phyloP scores from a whole-genome alignment of 2,329 filamentous ascomycete genomes.

The Sarocladiaceae sp. region DNA sequence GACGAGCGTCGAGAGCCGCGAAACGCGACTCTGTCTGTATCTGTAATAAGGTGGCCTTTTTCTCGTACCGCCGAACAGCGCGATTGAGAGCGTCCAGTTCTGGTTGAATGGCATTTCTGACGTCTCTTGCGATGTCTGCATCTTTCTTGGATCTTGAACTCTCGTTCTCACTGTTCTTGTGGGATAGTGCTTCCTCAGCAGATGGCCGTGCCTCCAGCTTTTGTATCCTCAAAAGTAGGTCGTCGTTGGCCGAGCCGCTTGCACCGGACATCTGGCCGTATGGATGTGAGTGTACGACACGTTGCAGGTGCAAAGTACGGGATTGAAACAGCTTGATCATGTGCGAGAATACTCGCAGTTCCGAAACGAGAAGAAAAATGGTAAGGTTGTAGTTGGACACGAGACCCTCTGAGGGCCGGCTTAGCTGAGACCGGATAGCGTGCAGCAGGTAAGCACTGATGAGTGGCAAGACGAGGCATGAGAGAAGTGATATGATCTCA shows the following conservation, averaged over 20 bases:
- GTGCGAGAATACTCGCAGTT: constrained; percentile 78
- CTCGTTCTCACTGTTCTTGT: constrained; percentile 26
- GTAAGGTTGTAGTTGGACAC: constrained; percentile 91
- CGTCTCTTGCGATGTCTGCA: constrained; percentile 47
- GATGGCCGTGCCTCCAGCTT: constrained; percentile 57
- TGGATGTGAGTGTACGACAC: constrained; percentile 57
- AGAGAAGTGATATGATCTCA: constrained; percentile 68
- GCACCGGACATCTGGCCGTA: constrained; percentile 21
- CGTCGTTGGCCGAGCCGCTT: constrained; percentile 35
- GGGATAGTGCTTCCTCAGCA: constrained; percentile 19
- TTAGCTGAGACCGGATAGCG: constrained; percentile 73
- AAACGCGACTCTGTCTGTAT: constrained; percentile 74
- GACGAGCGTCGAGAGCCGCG: constrained; percentile 62
- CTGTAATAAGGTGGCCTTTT: constrained; percentile 71
- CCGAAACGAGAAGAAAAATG: constrained; percentile 83
- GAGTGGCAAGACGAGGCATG: constrained; percentile 76
- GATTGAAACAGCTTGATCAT: constrained; percentile 75
- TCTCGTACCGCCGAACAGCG: constrained; percentile 87
- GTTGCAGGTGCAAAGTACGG: constrained; percentile 77
- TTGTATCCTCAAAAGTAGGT: constrained; percentile 62
- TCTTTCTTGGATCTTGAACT: constrained; percentile 33
- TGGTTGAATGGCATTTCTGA: constrained; percentile 65
- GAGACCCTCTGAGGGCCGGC: constrained; percentile 76
- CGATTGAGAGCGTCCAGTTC: constrained; percentile 86
- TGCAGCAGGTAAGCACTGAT: constrained; percentile 83